Conservation (phyloP, 2,329 filamentous ascomycete genomes). For the Phyllosticta ampelicida region DNA sequence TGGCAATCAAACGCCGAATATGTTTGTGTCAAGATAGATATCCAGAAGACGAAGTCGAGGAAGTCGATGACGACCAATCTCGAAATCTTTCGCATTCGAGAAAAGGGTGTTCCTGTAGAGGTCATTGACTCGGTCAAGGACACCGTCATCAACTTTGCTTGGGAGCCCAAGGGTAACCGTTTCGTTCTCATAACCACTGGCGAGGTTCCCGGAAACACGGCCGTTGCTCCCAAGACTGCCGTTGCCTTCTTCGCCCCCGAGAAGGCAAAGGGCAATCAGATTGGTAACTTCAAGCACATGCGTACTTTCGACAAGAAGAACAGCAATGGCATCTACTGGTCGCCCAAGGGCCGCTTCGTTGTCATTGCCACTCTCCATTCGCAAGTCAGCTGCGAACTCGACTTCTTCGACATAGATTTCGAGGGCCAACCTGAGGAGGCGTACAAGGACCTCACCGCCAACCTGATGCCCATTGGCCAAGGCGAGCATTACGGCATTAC, state of each 20-base stretch:
- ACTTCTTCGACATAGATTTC: slow-evolving; percentile 97
- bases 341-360: slow-evolving; percentile 87
- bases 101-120: slow-evolving; percentile 97
- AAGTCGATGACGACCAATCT: slow-evolving; percentile 95
- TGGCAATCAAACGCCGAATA: slow-evolving; percentile 95
- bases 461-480: slow-evolving; percentile 87
- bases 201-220: slow-evolving; percentile 66
- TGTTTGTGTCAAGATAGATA: slow-evolving; percentile 94
- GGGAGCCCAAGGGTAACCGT: slow-evolving; percentile 95
- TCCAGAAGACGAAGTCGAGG: slow-evolving; percentile 93
- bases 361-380: slow-evolving; percentile 88
- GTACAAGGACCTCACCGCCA: slow-evolving; percentile 90
- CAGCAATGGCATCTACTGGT: slow-evolving; percentile 99
- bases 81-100: slow-evolving; percentile 93
- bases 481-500: slow-evolving; percentile 96
- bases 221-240: slow-evolving; percentile 83
- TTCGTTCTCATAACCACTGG: slow-evolving; percentile 95
- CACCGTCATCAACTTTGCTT: slow-evolving; percentile 98
- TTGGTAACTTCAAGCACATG: slow-evolving; percentile 94
- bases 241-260: slow-evolving; percentile 96
- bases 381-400: slow-evolving; percentile 85
- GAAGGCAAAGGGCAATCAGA: slow-evolving; percentile 69
- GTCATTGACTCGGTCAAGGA: slow-evolving; percentile 97
- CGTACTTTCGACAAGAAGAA: slow-evolving; percentile 98
- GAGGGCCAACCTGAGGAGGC: slow-evolving; percentile 69